Percentiles rank a stretch among this genome's conserved stretches.
Evolutionary conservation across 768 basidiomycete species (phyloP).

Genomic region (Podaxis pistillaris): DNA sequence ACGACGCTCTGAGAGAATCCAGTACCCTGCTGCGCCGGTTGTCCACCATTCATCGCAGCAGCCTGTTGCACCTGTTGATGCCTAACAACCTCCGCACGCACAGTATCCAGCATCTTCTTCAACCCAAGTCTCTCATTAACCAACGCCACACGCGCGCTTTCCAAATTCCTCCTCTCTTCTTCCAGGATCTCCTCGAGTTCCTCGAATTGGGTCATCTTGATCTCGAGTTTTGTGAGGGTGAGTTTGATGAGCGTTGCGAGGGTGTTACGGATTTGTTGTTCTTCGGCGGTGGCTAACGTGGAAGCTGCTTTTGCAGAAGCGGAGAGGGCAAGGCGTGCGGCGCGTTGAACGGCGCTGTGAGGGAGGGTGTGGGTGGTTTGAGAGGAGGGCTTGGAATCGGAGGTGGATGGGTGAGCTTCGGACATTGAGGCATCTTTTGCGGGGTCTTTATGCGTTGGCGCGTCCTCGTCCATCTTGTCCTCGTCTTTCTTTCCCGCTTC

Average conservation of each 20-base stretch:
- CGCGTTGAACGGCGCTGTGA: slow-evolving; percentile 75
- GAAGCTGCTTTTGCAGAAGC: slow-evolving; percentile 86
- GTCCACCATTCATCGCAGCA: slow-evolving; percentile 41
- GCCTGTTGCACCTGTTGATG: slow-evolving; percentile 6
- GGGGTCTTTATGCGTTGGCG: slow-evolving; percentile 14
- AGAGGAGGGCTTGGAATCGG: background rate
- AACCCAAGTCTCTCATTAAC: slow-evolving; percentile 75
- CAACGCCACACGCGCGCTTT: slow-evolving; percentile 76
- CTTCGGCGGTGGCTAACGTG: slow-evolving; percentile 79
- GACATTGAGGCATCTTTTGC: slow-evolving; percentile 18
- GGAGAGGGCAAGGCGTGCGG: slow-evolving; percentile 83
- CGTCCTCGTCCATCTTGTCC: slow-evolving; percentile 50
- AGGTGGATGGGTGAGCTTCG: background rate
- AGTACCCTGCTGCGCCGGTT: slow-evolving; percentile 25
- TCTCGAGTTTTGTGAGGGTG: slow-evolving; percentile 83
- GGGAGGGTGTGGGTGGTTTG: slow-evolving; percentile 43
- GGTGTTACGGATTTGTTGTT: slow-evolving; percentile 71
- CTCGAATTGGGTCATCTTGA: slow-evolving; percentile 95
- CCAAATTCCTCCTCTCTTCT: slow-evolving; percentile 82
- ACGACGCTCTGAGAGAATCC: slow-evolving; percentile 18
- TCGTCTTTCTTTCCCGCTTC: slow-evolving; percentile 30
- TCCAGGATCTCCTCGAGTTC: slow-evolving; percentile 90
- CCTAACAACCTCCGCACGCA: slow-evolving; percentile 52
- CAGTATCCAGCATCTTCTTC: slow-evolving; percentile 69
- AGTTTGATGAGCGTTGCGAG: slow-evolving; percentile 85